A percentile compares a stretch with the other conserved stretches of the same genome.
These are phyloP conservation scores for Dendrobium catenatum DNA, from an alignment of 106 monocot species.

Conservation along the genomic window DNA sequence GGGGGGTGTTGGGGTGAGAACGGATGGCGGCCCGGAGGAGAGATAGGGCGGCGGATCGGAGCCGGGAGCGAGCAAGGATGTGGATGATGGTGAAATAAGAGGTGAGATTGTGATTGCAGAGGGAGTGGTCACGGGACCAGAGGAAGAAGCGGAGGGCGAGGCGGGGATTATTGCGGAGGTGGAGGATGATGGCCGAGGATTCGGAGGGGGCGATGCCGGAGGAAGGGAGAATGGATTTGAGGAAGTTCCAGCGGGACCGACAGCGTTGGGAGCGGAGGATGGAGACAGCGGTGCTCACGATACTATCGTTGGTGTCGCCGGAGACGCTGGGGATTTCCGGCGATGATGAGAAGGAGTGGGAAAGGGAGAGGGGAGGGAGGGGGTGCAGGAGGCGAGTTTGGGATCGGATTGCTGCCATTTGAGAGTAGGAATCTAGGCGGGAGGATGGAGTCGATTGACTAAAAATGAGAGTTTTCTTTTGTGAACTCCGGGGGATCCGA, in stretches of 20 bases:
- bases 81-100: constrained; percentile 29
- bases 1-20: neutral
- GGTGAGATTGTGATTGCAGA: constrained; percentile 20
- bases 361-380: neutral
- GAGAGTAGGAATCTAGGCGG: too few species aligned
- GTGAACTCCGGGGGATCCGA: too few species aligned
- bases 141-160: constrained; percentile 47
- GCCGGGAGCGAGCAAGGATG: constrained; percentile 46
- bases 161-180: constrained; percentile 38
- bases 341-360: neutral
- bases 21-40: constrained; percentile 36
- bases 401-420: neutral
- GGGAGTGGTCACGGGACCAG: constrained; percentile 9
- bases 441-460: too few species aligned
- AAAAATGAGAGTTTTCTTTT: too few species aligned
- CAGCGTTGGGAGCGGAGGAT: constrained; percentile 34
- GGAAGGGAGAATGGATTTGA: constrained; percentile 19
- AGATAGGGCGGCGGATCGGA: constrained; percentile 25
- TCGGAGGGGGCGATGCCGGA: constrained; percentile 28
- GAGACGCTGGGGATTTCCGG: neutral
- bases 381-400: neutral
- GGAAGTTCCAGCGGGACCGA: constrained; percentile 39
- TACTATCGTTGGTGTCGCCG: neutral
- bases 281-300: constrained; percentile 29
- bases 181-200: constrained; percentile 25